These are phyloP conservation scores for Neurospora tetrasperma DNA, from an alignment of 495 filamentous ascomycete genomes.

Conservation along the genomic window DNA sequence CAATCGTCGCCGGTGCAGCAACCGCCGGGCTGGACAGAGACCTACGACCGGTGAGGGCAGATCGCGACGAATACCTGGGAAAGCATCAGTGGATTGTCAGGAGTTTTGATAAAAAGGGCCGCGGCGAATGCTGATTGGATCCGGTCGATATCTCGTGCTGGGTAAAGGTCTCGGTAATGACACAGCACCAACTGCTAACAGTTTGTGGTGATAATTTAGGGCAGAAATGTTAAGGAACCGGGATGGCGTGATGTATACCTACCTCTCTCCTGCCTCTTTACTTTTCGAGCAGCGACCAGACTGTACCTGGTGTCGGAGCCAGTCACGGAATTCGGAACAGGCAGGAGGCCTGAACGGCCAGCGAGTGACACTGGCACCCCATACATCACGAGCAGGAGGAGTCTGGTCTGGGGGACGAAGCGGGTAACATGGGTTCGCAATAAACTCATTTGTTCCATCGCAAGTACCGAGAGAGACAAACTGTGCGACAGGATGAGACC, in stretches of 20 bases:
- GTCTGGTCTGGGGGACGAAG: background rate
- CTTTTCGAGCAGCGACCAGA: background rate
- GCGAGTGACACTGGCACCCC: background rate
- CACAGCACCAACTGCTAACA: background rate
- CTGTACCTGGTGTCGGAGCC: background rate
- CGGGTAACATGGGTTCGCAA: background rate
- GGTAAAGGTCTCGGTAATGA: background rate
- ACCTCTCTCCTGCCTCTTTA: background rate
- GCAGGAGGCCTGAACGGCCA: background rate
- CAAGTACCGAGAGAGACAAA: background rate
- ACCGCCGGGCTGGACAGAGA: constrained; percentile 5
- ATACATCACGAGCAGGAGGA: background rate
- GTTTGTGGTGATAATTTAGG: background rate
- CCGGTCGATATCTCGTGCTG: background rate
- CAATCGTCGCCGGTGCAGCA: constrained; percentile 13
- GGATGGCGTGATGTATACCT: background rate
- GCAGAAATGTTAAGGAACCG: background rate
- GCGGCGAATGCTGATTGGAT: background rate
- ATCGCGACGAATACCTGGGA: constrained; percentile 1
- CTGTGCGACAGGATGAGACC: background rate
- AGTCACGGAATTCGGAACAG: background rate
- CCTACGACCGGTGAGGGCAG: constrained; percentile 15
- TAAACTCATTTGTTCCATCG: background rate
- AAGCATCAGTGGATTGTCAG: background rate
- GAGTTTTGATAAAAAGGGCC: background rate